Conservation (phyloP, 345 rosid genomes). For the Camelina hispida region DNA sequence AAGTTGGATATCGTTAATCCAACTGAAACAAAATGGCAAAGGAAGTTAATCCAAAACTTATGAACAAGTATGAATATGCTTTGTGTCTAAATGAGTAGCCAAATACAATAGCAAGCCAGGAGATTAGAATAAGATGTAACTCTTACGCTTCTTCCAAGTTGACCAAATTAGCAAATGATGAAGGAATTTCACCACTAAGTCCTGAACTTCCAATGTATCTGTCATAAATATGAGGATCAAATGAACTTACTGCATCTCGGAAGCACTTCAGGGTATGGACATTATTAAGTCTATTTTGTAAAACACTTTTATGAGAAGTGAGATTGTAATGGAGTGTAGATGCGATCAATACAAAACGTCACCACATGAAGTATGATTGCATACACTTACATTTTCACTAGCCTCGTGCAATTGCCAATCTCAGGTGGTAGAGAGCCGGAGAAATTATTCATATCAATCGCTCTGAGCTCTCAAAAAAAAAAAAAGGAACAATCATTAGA, state of each 20-base stretch:
- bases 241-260: not conserved
- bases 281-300: no score
- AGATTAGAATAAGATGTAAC: not conserved
- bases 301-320: not conserved
- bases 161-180: constrained; percentile 52
- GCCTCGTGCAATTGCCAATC: constrained; percentile 42
- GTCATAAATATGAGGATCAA: constrained; percentile 16
- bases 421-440: constrained; percentile 47
- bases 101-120: constrained; percentile 1
- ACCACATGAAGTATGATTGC: not conserved
- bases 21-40: constrained; percentile 47
- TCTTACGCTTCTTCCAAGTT: constrained; percentile 53
- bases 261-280: not conserved
- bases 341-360: constrained; percentile 6
- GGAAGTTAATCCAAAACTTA: constrained; percentile 21
- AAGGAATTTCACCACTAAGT: constrained; percentile 59
- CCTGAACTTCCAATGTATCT: constrained; percentile 66
- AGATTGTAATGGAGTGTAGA: not conserved
- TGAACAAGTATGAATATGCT: constrained; percentile 1
- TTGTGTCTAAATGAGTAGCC: constrained; percentile 2
- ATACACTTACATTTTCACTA: constrained; percentile 43
- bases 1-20: constrained; percentile 63
- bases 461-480: constrained; percentile 42
- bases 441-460: constrained; percentile 43
- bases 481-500: not conserved